Percentiles rank a stretch among this genome's conserved stretches.
phyloP scores from a whole-genome alignment of 169 alveolate species.

The Plasmodium malariae region DNA sequence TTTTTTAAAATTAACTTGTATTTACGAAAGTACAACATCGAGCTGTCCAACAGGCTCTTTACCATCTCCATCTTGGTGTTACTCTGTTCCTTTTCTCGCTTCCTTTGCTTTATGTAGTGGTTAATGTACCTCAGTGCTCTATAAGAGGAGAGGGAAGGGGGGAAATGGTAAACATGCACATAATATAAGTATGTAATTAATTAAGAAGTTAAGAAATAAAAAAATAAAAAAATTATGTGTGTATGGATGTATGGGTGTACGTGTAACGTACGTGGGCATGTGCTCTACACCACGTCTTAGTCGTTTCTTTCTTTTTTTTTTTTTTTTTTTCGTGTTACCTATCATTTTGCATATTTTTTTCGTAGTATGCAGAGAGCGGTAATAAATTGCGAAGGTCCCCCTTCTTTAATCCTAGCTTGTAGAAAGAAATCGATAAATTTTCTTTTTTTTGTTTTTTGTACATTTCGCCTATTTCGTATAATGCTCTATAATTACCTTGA shows the following conservation, averaged over 20 bases:
- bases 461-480: conserved; percentile 68
- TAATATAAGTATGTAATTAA: not conserved
- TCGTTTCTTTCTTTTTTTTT: not conserved
- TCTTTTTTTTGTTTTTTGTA: conserved; percentile 58
- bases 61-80: conserved; percentile 51
- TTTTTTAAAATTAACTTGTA: conserved; percentile 70
- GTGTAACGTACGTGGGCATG: not conserved
- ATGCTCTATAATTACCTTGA: conserved; percentile 64
- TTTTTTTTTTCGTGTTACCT: conserved; percentile 19
- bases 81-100: conserved; percentile 28
- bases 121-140: conserved; percentile 67
- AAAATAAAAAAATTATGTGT: not conserved
- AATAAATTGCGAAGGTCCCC: conserved; percentile 57
- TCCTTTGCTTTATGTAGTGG: conserved; percentile 52
- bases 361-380: conserved; percentile 39
- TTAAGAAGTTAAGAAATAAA: not conserved
- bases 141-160: not conserved
- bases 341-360: conserved; percentile 21
- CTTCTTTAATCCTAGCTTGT: conserved; percentile 49
- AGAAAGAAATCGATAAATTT: conserved; percentile 16
- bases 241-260: not conserved
- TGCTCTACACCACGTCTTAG: too few species aligned
- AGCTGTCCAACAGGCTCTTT: conserved; percentile 22
- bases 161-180: not conserved
- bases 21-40: conserved; percentile 59